Evolutionary conservation across 2,329 filamentous ascomycete species (phyloP).

Genomic region (Aspergillus texensis): DNA sequence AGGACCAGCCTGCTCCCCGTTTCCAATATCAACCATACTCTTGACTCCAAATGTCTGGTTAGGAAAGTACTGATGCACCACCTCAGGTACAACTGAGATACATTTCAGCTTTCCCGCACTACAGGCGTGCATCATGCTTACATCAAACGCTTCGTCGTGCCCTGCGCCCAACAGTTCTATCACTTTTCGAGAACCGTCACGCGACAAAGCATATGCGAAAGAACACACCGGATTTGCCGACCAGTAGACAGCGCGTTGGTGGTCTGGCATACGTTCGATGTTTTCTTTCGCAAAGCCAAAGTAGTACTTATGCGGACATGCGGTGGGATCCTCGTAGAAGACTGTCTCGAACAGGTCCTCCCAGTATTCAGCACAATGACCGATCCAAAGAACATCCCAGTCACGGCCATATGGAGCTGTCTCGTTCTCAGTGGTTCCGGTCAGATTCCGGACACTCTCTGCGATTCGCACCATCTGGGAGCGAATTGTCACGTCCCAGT

Average conservation of each 20-base stretch:
- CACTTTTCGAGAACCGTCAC: constrained; percentile 45
- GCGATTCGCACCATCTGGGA: constrained; percentile 34
- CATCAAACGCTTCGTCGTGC: constrained; percentile 39
- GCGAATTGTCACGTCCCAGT: constrained; percentile 41
- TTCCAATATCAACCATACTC: constrained; percentile 27
- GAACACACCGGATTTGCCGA: constrained; percentile 34
- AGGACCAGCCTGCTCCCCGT: constrained; percentile 19
- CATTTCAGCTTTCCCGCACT: constrained; percentile 33
- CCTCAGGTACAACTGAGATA: constrained; percentile 41
- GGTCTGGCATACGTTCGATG: constrained; percentile 13
- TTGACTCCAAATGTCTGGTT: constrained; percentile 26
- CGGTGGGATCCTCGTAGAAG: constrained; percentile 27
- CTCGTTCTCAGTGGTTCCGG: constrained; percentile 4
- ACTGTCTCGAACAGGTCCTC: constrained; percentile 19
- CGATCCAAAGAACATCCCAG: constrained; percentile 46
- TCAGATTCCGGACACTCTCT: constrained; percentile 34
- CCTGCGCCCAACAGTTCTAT: constrained; percentile 31
- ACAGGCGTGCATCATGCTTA: constrained; percentile 37
- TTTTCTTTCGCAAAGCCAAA: constrained; percentile 16
- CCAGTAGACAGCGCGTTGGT: constrained; percentile 31
- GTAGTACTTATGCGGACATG: constrained; percentile 24
- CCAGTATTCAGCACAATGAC: constrained; percentile 35
- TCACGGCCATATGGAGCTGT: constrained; percentile 30
- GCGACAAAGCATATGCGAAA: constrained; percentile 39
- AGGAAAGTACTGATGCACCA: constrained; percentile 40